Conservation (phyloP, 148 eudicot species). For the Diospyros lotus region DNA sequence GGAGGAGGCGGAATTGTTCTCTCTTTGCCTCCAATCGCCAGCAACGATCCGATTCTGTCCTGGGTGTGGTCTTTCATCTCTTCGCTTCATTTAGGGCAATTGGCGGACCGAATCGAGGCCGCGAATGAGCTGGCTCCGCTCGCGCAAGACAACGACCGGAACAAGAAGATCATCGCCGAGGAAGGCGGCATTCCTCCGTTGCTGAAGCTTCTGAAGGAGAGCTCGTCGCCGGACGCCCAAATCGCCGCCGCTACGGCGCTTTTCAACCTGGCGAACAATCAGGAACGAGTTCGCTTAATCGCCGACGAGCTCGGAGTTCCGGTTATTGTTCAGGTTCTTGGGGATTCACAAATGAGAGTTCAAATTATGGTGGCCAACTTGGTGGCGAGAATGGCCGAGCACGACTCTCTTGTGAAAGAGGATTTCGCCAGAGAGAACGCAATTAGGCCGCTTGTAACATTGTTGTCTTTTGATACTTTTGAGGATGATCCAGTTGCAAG, state of each 20-base stretch:
- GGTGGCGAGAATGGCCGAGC: constrained; percentile 63
- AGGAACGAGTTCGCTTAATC: constrained; percentile 39
- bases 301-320: constrained; percentile 39
- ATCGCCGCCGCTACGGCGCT: constrained; percentile 54
- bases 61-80: constrained; percentile 80
- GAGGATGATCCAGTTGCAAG: constrained; percentile 29
- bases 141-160: constrained; percentile 67
- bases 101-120: constrained; percentile 49
- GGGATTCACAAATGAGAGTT: constrained; percentile 44
- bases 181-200: constrained; percentile 74
- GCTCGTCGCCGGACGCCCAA: constrained; percentile 39
- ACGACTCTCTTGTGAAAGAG: constrained; percentile 43
- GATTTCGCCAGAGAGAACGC: constrained; percentile 75
- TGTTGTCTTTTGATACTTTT: constrained; percentile 53
- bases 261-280: constrained; percentile 31
- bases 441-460: constrained; percentile 58
- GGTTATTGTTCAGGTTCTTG: constrained; percentile 46
- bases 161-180: constrained; percentile 64
- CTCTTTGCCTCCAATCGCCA: constrained; percentile 78
- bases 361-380: constrained; percentile 51
- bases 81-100: constrained; percentile 33
- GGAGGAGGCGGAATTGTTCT: constrained; percentile 30
- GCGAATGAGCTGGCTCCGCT: constrained; percentile 45
- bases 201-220: constrained; percentile 58
- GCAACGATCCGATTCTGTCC: constrained; percentile 68